These are phyloP conservation scores for Russula vinacea DNA, from an alignment of 768 basidiomycete genomes.

Conservation along the genomic window DNA sequence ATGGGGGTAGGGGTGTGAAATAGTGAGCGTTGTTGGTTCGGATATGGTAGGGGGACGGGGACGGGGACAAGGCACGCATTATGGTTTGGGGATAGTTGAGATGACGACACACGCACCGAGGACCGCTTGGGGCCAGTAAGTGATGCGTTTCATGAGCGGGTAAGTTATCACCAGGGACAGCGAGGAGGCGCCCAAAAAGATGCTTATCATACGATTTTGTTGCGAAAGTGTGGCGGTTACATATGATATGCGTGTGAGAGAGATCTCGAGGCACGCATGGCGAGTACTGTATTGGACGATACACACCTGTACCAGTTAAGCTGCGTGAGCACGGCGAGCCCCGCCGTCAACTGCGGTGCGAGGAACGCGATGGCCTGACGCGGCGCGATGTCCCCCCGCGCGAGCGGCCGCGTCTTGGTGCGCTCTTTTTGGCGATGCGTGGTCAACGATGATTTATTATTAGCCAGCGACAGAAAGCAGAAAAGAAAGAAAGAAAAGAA, in stretches of 20 bases:
- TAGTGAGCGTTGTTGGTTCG: not conserved
- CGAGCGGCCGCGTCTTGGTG: conserved; percentile 85
- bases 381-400: conserved; percentile 73
- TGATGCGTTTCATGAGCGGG: conserved; percentile 95
- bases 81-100: not conserved
- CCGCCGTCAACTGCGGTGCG: conserved; percentile 73
- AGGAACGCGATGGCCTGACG: conserved; percentile 79
- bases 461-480: not conserved
- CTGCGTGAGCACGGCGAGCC: conserved; percentile 82
- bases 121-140: conserved; percentile 95
- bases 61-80: not conserved
- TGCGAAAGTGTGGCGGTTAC: not conserved
- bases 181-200: conserved; percentile 87
- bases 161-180: conserved; percentile 84
- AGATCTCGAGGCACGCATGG: too few species aligned
- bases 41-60: too few species aligned
- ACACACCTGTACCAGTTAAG: conserved; percentile 92
- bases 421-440: conserved; percentile 49
- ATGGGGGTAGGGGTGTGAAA: too few species aligned
- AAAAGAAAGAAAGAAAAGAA: not conserved
- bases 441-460: not conserved
- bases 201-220: conserved; percentile 52
- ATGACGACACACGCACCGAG: conserved; percentile 59
- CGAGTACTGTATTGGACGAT: too few species aligned
- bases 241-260: not conserved